phyloP scores from a whole-genome alignment of 768 basidiomycete species.

The Candolleomyces aberdarensis region DNA sequence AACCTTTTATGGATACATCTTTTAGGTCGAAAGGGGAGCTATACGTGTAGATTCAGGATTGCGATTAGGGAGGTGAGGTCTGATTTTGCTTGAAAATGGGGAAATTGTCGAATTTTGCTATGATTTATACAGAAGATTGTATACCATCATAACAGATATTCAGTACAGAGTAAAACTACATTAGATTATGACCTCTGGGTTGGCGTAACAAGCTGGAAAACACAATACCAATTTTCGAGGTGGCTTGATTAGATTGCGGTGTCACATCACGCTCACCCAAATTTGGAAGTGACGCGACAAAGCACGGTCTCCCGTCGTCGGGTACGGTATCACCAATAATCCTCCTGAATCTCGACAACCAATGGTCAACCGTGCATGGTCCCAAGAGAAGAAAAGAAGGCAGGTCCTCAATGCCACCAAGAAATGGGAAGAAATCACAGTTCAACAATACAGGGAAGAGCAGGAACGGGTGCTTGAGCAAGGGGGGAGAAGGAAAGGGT shows the following conservation, averaged over 20 bases:
- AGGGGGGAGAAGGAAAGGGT: neutral
- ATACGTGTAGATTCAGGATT: no score
- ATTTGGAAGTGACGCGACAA: neutral
- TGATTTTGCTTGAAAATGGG: no score
- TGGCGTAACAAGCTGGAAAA: no score
- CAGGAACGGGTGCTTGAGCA: neutral
- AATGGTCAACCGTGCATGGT: neutral
- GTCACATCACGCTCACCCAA: neutral
- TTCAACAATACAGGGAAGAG: neutral
- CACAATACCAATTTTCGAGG: no score
- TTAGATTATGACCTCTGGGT: no score
- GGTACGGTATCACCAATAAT: neutral
- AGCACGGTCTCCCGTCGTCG: neutral
- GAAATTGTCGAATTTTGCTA: no score
- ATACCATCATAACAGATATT: no score
- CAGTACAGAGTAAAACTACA: no score
- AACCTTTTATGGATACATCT: no score
- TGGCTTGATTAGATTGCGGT: neutral
- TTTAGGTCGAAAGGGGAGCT: no score
- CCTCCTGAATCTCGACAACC: neutral
- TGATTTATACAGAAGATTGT: no score
- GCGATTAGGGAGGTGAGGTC: no score
- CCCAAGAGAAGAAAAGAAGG: neutral
- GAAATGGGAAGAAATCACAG: neutral
- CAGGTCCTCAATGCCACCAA: neutral